A percentile compares a stretch with the other conserved stretches of the same genome.
These are phyloP conservation scores for Phylloporus sp. DNA, from an alignment of 1,284 basidiomycete species.

Conservation along the genomic window DNA sequence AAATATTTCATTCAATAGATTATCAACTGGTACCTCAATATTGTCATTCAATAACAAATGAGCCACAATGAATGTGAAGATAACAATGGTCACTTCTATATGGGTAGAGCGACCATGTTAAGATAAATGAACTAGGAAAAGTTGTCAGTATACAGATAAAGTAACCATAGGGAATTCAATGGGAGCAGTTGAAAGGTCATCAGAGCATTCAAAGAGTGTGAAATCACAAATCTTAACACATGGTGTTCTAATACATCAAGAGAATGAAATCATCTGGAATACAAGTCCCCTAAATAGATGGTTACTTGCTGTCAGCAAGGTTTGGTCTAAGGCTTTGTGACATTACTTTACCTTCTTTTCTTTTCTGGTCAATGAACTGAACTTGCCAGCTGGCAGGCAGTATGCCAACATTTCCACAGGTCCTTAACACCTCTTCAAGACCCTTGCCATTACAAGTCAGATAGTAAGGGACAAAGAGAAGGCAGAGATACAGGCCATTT, in stretches of 20 bases:
- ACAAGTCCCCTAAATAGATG: not conserved
- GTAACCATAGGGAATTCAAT: too few relatives aligned
- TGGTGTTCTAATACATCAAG: not conserved
- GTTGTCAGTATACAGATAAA: too few relatives aligned
- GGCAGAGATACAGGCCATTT: not conserved
- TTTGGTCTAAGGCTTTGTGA: not conserved
- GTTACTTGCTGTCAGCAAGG: not conserved
- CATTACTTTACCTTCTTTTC: not conserved
- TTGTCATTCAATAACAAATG: too few relatives aligned
- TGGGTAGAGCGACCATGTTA: too few relatives aligned
- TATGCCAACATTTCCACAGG: not conserved
- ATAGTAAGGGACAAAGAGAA: not conserved
- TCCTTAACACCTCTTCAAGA: not conserved
- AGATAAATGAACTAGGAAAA: too few relatives aligned
- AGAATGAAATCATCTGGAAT: not conserved
- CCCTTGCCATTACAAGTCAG: not conserved
- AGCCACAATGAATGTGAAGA: too few relatives aligned
- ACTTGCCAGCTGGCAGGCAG: not conserved
- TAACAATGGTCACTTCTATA: too few relatives aligned
- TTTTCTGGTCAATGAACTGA: not conserved
- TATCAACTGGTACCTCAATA: not conserved
- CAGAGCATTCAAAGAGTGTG: too few relatives aligned
- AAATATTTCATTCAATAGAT: not conserved
- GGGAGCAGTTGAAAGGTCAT: too few relatives aligned
- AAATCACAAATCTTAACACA: too few relatives aligned